These are phyloP conservation scores for Leccinum ambiguum DNA, from an alignment of 1,284 basidiomycete genomes.

Conservation along the genomic window DNA sequence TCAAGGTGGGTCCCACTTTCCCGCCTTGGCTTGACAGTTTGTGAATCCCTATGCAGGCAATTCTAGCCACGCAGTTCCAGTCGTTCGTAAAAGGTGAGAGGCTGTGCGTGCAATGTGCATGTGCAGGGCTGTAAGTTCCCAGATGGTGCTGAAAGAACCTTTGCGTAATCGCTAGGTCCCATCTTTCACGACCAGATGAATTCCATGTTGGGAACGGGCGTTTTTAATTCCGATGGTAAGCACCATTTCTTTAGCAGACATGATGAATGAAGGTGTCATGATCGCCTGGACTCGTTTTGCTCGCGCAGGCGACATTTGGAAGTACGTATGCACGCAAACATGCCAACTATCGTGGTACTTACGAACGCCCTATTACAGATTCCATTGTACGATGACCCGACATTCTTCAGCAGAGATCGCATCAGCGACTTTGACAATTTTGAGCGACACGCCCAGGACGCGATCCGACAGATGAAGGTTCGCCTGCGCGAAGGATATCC, in stretches of 20 bases:
- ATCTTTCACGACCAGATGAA: conserved; percentile 26
- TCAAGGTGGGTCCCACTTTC: conserved; percentile 33
- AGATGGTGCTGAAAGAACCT: conserved; percentile 9
- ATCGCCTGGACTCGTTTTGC: neutral
- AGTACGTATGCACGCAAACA: conserved; percentile 33
- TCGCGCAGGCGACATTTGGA: conserved; percentile 49
- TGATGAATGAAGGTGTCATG: neutral
- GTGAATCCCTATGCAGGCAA: conserved; percentile 24
- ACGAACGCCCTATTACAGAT: neutral
- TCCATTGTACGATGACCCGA: conserved; percentile 46
- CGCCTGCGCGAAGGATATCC: conserved; percentile 43
- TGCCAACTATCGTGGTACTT: neutral
- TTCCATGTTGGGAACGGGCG: conserved; percentile 50
- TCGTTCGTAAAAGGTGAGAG: conserved; percentile 42
- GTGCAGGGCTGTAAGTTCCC: neutral
- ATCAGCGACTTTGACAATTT: conserved; percentile 57
- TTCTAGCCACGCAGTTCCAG: conserved; percentile 40
- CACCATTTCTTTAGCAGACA: neutral
- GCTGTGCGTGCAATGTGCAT: neutral
- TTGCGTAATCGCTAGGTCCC: conserved; percentile 16
- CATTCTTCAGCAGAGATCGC: conserved; percentile 54
- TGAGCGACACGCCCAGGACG: conserved; percentile 44
- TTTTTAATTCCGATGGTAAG: conserved; percentile 61
- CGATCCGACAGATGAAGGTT: conserved; percentile 39
- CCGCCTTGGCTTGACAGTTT: neutral